These are phyloP conservation scores for Bipolaris oryzae DNA, from an alignment of 2,329 filamentous ascomycete species.

Conservation along the genomic window DNA sequence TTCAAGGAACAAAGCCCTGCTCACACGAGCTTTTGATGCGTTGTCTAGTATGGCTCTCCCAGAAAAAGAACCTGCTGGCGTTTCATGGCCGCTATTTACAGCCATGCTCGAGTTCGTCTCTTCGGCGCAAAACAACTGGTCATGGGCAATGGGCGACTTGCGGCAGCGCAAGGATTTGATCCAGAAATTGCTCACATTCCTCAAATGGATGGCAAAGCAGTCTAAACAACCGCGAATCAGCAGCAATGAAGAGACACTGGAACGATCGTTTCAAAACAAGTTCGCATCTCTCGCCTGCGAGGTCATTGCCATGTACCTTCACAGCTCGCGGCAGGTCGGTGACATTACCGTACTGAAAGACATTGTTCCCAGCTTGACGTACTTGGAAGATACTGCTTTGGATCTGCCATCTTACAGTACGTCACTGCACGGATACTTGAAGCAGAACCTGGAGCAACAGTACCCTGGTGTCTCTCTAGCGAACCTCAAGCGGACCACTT, in stretches of 20 bases:
- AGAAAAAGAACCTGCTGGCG: conserved; percentile 53
- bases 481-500: conserved; percentile 77
- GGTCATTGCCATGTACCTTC: conserved; percentile 88
- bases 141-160: conserved; percentile 85
- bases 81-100: conserved; percentile 61
- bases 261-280: conserved; percentile 51
- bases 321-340: conserved; percentile 79
- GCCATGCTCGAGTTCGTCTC: conserved; percentile 86
- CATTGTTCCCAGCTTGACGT: conserved; percentile 75
- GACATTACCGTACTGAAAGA: conserved; percentile 71
- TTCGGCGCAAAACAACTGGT: conserved; percentile 91
- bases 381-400: conserved; percentile 79
- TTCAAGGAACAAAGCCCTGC: conserved; percentile 66
- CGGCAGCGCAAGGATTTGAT: conserved; percentile 77
- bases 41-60: conserved; percentile 70
- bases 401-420: conserved; percentile 82
- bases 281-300: conserved; percentile 85
- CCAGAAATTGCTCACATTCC: conserved; percentile 71
- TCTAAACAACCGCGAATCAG: conserved; percentile 32
- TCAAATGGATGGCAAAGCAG: conserved; percentile 55
- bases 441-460: conserved; percentile 79
- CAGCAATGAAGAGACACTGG: conserved; percentile 25
- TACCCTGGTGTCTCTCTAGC: conserved; percentile 76
- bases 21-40: conserved; percentile 74
- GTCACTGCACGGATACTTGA: conserved; percentile 84